Evolutionary conservation across 1,139 yeast species (phyloP), one percentile per base, ranked within the genome.

Genomic region (Blastobotrys elegans): DNA sequence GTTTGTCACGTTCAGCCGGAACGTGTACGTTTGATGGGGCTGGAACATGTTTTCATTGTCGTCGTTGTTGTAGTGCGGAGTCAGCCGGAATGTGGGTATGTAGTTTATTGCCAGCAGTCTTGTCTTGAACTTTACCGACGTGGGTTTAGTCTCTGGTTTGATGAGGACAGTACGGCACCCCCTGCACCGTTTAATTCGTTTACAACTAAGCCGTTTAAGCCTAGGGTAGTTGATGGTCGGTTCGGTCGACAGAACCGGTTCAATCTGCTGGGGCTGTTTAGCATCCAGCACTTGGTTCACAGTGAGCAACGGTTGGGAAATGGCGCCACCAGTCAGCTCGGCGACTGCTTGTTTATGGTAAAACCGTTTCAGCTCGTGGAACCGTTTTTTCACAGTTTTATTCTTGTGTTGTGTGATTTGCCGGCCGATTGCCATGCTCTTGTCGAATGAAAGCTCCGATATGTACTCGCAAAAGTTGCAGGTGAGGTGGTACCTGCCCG

Each of bases 81-180:
- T 48, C 13, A 58, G 42, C 17, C 50, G 43, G 6, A 59, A 41
- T 2, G 51, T 32, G 3, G 65, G 65, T 7, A 61, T 48, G 37
- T 51, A 53, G 40, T 56, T 47, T 29, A 60, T 33, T 0, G 70
- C 69, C 51, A 64, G 41, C 2, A 54, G 50, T 43, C 56, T 54
- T 17, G 50, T 44, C 27, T 52, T 56, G 51, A 53, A 63, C 44
- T 52, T 53, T 11, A 55, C 50, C 5, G 63, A 53, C 2, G 57
- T 38, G 2, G 68, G 62, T 40, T 54, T 54, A 4, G 58, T 53
- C 21, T 58, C 66, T 0, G 70, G 69, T 39, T 56, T 57, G 14
- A 56, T 56, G 17, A 65, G 52, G 8, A 57, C 40, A 16, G 52
- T 54, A 16, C 59, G 58, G 43, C 70, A 66, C n/a, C 52, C 58